These are phyloP conservation scores for Pseudozyma thailandica DNA, from an alignment of 1,284 basidiomycete species.

Conservation along the genomic window DNA sequence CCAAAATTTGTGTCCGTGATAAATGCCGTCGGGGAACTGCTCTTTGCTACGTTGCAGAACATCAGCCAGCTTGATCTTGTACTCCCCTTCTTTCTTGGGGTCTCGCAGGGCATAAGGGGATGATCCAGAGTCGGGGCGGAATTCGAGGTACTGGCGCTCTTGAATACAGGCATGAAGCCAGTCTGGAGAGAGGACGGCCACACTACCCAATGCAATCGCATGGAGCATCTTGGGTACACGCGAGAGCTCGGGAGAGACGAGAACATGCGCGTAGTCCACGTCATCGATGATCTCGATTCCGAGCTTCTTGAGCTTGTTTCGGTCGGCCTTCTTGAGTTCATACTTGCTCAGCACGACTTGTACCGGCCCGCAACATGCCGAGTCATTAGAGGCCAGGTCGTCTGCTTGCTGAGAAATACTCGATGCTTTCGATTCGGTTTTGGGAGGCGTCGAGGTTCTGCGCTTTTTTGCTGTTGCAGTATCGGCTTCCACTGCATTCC, in stretches of 20 bases:
- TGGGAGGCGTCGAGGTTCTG: not conserved
- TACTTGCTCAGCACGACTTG: slow-evolving; percentile 37
- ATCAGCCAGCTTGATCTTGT: slow-evolving; percentile 27
- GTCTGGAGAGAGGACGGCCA: slow-evolving; percentile 32
- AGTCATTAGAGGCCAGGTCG: too few species aligned
- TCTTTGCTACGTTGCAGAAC: slow-evolving; percentile 20
- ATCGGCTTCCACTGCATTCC: not conserved
- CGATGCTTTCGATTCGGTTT: not conserved
- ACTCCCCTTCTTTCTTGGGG: slow-evolving; percentile 25
- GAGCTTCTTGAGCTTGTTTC: slow-evolving; percentile 21
- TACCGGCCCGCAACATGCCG: not conserved
- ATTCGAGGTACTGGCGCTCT: slow-evolving; percentile 4
- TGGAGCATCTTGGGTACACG: slow-evolving; percentile 49
- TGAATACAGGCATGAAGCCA: slow-evolving; percentile 38
- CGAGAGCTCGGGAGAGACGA: slow-evolving; percentile 41
- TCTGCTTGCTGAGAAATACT: too few species aligned
- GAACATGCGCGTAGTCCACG: slow-evolving; percentile 37
- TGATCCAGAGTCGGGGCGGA: not conserved
- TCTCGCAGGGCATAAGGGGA: slow-evolving; percentile 14
- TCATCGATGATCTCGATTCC: slow-evolving; percentile 36
- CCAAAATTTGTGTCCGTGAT: slow-evolving; percentile 42
- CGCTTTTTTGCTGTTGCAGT: not conserved
- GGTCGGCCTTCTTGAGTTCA: slow-evolving; percentile 32
- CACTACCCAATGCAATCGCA: slow-evolving; percentile 34
- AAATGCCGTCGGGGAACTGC: slow-evolving; percentile 24